Percentiles rank a stretch among this genome's conserved stretches.
phyloP scores from a whole-genome alignment of 192 early-diverging fungal species.

The Coemansia sp. region DNA sequence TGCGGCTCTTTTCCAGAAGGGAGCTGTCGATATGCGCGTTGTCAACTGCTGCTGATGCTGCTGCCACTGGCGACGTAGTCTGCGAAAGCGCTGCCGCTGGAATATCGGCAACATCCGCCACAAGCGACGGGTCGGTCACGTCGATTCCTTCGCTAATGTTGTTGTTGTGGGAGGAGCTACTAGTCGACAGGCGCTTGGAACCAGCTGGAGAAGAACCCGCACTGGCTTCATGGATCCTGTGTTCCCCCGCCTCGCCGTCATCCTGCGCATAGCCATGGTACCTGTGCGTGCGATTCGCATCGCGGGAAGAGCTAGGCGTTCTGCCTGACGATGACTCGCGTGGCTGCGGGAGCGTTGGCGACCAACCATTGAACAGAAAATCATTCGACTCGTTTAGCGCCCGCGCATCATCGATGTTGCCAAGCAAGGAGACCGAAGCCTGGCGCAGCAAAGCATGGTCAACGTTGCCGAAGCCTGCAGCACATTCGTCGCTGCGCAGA shows the following conservation, averaged over 20 bases:
- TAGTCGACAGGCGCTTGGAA: too few relatives aligned
- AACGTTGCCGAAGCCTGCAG: slow-evolving; percentile 45
- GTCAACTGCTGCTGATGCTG: neutral
- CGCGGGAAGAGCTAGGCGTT: too few relatives aligned
- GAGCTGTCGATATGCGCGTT: neutral
- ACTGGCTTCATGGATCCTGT: too few relatives aligned
- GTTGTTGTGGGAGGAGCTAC: too few relatives aligned
- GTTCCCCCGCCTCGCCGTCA: too few relatives aligned
- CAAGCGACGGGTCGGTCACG: slow-evolving; percentile 34
- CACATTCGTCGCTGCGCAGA: slow-evolving; percentile 41
- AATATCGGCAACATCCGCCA: slow-evolving; percentile 44
- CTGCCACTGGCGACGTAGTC: slow-evolving; percentile 11
- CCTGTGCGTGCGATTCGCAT: too few relatives aligned
- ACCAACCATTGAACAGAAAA: slow-evolving; percentile 24
- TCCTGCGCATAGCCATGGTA: too few relatives aligned
- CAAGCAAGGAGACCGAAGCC: neutral
- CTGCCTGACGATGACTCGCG: neutral
- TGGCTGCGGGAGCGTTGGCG: slow-evolving; percentile 9
- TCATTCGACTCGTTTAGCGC: slow-evolving; percentile 18
- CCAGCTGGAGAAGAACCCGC: too few relatives aligned
- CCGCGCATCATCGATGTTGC: neutral
- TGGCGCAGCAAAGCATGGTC: slow-evolving; percentile 1
- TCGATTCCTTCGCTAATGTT: slow-evolving; percentile 10
- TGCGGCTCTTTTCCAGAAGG: neutral
- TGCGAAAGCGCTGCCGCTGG: slow-evolving; percentile 25